Conservation (phyloP, 169 alveolate species). For the Prorocentrum cordatum region DNA sequence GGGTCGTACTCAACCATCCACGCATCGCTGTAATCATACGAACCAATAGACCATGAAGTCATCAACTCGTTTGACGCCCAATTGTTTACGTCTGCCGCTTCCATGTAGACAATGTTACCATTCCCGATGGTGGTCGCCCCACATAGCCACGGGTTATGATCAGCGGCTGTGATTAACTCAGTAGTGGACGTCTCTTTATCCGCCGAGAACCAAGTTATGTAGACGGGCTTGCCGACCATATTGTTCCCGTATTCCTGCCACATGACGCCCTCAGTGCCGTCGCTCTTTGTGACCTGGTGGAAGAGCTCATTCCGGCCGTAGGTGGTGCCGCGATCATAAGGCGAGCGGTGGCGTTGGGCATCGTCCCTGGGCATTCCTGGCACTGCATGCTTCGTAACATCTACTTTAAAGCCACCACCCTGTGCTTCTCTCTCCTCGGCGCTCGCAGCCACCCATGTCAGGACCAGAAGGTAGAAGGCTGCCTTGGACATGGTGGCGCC, state of each 20-base stretch:
- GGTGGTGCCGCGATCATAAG: constrained; percentile 15
- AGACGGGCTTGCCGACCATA: constrained; percentile 3
- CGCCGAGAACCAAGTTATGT: neutral
- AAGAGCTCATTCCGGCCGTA: constrained; percentile 10
- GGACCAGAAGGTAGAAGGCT: no score
- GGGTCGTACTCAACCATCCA: neutral
- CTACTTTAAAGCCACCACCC: no score
- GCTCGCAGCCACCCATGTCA: no score
- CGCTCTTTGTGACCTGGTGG: neutral
- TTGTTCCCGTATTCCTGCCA: constrained; percentile 3
- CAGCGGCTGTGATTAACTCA: neutral
- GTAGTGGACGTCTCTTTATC: no score
- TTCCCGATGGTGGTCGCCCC: neutral
- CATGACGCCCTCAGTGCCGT: neutral
- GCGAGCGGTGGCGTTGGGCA: no score
- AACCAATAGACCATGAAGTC: neutral
- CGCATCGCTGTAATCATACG: neutral
- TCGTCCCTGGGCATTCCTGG: no score
- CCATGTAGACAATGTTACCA: neutral
- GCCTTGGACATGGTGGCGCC: no score
- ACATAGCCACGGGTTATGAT: neutral
- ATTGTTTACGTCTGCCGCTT: neutral
- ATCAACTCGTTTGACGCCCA: neutral
- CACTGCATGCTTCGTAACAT: no score
- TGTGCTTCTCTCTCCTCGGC: no score